Conservation (phyloP, 305 asterid genomes). For the Euphrasia arctica region DNA sequence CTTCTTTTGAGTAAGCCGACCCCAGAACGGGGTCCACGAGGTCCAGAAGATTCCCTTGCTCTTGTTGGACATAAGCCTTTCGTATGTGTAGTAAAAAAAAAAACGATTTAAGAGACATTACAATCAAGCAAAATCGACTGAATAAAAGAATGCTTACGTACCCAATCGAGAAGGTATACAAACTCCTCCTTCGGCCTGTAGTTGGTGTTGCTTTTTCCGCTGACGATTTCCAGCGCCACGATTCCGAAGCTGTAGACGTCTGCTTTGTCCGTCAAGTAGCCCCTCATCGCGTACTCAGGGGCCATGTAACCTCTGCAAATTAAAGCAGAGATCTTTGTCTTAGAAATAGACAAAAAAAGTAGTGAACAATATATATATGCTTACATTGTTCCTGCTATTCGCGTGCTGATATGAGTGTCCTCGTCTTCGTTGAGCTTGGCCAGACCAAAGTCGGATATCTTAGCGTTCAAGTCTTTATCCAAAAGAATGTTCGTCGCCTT, state of each 20-base stretch:
- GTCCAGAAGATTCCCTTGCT: conserved; percentile 85
- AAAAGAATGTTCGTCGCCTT: conserved; percentile 87
- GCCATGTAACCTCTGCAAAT: conserved; percentile 84
- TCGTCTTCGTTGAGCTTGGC: conserved; percentile 95
- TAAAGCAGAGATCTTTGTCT: not conserved
- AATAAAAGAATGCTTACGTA: conserved; percentile 27
- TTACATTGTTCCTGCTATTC: conserved; percentile 90
- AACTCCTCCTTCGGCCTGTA: conserved; percentile 86
- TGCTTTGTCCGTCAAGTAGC: conserved; percentile 88
- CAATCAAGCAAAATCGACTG: not conserved
- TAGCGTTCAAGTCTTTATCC: conserved; percentile 73
- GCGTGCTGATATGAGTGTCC: conserved; percentile 89
- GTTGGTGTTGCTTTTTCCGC: conserved; percentile 87
- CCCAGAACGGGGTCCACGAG: conserved; percentile 85
- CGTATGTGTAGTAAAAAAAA: not conserved
- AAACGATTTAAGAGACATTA: not conserved
- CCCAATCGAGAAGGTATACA: conserved; percentile 95
- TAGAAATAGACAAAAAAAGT: not conserved
- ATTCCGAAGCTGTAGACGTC: conserved; percentile 92
- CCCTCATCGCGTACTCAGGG: conserved; percentile 95
- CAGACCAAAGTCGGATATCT: conserved; percentile 92
- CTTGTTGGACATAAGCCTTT: conserved; percentile 89
- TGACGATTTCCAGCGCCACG: conserved; percentile 78
- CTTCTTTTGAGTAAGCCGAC: conserved; percentile 47
- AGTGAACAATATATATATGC: conserved; percentile 21